A percentile compares a stretch with the other conserved stretches of the same genome.
These are phyloP conservation scores for Hyparrhenia diplandra DNA, from an alignment of 176 grass and related monocot genomes.

Conservation along the genomic window DNA sequence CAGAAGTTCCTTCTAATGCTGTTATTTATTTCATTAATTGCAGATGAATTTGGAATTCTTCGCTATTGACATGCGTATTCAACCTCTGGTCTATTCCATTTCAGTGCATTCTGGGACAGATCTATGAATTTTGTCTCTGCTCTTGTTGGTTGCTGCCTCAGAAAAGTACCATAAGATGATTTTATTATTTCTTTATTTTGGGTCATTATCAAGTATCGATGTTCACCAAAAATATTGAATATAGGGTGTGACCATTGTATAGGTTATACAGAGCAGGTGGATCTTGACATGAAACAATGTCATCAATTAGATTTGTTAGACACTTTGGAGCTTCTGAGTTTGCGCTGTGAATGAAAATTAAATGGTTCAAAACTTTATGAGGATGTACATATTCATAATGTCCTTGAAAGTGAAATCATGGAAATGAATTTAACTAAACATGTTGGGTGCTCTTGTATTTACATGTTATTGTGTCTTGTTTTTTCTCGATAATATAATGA, in stretches of 20 bases:
- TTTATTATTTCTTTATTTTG: slow-evolving; percentile 10
- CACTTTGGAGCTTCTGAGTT: slow-evolving; percentile 7
- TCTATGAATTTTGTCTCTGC: neutral
- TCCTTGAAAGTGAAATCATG: slow-evolving; percentile 1
- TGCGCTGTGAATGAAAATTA: slow-evolving; percentile 18
- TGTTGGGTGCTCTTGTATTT: slow-evolving; percentile 10
- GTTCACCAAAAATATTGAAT: neutral
- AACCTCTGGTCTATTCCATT: neutral
- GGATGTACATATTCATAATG: slow-evolving; percentile 6
- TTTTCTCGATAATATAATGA: neutral
- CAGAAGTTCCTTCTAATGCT: neutral
- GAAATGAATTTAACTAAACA: neutral
- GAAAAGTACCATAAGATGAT: neutral
- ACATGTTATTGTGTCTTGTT: neutral
- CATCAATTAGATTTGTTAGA: neutral
- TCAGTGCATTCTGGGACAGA: neutral
- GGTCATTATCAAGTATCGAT: neutral
- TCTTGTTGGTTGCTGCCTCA: neutral
- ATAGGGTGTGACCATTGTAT: neutral
- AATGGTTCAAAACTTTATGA: slow-evolving; percentile 10
- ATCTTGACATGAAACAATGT: slow-evolving; percentile 7
- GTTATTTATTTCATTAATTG: slow-evolving; percentile 33
- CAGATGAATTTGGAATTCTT: slow-evolving; percentile 99
- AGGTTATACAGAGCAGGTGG: neutral
- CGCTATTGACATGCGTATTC: slow-evolving; percentile 85